phyloP scores from a whole-genome alignment of 805 yeast genomes.

The Teunomyces atbi region DNA sequence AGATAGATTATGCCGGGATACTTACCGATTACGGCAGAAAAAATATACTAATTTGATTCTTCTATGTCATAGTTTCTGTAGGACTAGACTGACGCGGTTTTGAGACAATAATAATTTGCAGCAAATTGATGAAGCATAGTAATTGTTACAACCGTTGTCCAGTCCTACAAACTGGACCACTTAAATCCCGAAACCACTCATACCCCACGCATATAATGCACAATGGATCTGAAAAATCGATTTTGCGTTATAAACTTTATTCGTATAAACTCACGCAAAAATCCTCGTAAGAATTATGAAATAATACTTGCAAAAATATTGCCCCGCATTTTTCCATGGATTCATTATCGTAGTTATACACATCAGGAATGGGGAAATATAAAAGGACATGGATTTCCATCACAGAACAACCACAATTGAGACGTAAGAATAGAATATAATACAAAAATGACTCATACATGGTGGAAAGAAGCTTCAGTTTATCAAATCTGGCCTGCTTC shows the following conservation, averaged over 20 bases:
- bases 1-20: neutral
- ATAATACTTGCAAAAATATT: neutral
- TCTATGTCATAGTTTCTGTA: too few species aligned
- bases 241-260: neutral
- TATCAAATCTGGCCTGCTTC: slow-evolving; percentile 65
- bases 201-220: too few species aligned
- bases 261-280: neutral
- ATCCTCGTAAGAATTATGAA: neutral
- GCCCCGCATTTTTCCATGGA: slow-evolving; percentile 3
- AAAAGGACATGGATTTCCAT: neutral
- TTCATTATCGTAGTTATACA: too few species aligned
- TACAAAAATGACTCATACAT: slow-evolving; percentile 12
- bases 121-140: too few species aligned
- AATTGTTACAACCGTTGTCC: too few species aligned
- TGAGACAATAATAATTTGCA: too few species aligned
- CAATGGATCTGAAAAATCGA: neutral
- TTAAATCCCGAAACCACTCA: too few species aligned
- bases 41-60: neutral
- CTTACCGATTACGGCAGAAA: neutral
- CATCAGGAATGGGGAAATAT: neutral
- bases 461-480: slow-evolving; percentile 60
- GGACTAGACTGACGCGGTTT: too few species aligned
- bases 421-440: too few species aligned
- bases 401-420: neutral
- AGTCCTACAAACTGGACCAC: too few species aligned